phyloP scores from a whole-genome alignment of 352 stramenopile species.

The Globisporangium heterothallicum region DNA sequence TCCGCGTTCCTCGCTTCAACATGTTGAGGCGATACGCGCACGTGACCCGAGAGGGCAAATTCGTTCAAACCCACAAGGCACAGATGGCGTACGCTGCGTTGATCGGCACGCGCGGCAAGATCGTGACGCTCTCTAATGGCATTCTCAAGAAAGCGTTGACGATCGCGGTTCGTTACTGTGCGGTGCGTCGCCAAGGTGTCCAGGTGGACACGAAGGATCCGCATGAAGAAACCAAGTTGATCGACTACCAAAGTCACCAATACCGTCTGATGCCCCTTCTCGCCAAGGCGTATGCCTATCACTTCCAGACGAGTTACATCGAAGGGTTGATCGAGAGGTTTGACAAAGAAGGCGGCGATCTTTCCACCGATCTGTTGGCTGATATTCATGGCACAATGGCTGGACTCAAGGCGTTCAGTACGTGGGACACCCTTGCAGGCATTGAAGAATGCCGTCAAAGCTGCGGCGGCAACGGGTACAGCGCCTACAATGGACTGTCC shows the following conservation, averaged over 20 bases:
- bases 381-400: constrained; percentile 94
- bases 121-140: constrained; percentile 63
- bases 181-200: constrained; percentile 85
- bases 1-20: constrained; percentile 65
- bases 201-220: constrained; percentile 42
- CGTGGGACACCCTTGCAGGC: constrained; percentile 81
- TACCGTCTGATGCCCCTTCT: constrained; percentile 90
- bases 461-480: constrained; percentile 95
- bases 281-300: constrained; percentile 88
- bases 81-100: constrained; percentile 71
- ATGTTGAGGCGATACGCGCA: constrained; percentile 71
- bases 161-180: constrained; percentile 92
- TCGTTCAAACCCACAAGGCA: constrained; percentile 55
- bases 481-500: constrained; percentile 86
- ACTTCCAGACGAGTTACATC: constrained; percentile 89
- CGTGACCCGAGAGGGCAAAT: constrained; percentile 60
- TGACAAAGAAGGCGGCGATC: constrained; percentile 68
- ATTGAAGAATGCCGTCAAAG: constrained; percentile 94
- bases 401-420: constrained; percentile 92
- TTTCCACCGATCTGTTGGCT: constrained; percentile 62
- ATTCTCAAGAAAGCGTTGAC: constrained; percentile 90
- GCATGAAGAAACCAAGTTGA: constrained; percentile 79
- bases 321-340: constrained; percentile 76
- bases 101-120: constrained; percentile 67
- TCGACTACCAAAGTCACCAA: constrained; percentile 95